Conservation (phyloP, 352 stramenopile genomes). For the Phytopythium aichiense region DNA sequence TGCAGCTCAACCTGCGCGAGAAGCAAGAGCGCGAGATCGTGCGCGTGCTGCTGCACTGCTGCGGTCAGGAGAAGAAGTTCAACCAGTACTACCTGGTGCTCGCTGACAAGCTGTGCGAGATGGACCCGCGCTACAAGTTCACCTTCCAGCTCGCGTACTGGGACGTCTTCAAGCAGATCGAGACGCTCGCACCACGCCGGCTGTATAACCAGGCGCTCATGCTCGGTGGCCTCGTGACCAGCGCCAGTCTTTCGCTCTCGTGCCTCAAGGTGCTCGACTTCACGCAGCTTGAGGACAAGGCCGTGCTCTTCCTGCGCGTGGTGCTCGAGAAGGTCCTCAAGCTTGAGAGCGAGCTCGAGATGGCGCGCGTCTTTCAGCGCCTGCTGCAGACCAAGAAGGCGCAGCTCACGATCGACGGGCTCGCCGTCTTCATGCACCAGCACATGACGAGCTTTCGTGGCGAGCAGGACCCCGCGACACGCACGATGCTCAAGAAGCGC, state of each 20-base stretch:
- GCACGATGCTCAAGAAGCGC: conserved; percentile 50
- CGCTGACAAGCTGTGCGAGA: conserved; percentile 91
- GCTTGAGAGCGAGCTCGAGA: conserved; percentile 56
- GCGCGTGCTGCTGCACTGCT: conserved; percentile 94
- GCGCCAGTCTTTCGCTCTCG: conserved; percentile 66
- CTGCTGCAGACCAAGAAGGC: conserved; percentile 79
- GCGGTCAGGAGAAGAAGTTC: conserved; percentile 82
- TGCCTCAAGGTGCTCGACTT: conserved; percentile 93
- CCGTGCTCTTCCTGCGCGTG: conserved; percentile 88
- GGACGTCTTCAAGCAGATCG: conserved; percentile 95
- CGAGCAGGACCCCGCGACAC: conserved; percentile 33
- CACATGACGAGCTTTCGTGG: conserved; percentile 59
- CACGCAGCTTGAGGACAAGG: conserved; percentile 80
- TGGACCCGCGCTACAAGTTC: conserved; percentile 94
- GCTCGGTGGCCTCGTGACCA: conserved; percentile 72
- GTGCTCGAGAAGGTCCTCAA: conserved; percentile 71
- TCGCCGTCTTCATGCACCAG: conserved; percentile 80
- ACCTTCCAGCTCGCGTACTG: conserved; percentile 96
- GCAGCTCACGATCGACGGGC: conserved; percentile 68
- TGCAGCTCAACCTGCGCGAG: conserved; percentile 88
- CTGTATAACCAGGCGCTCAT: conserved; percentile 90
- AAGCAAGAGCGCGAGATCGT: conserved; percentile 93
- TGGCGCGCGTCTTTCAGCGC: conserved; percentile 70
- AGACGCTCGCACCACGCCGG: conserved; percentile 76
- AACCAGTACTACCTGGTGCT: conserved; percentile 96